Evolutionary conservation across 352 stramenopile genomes (phyloP).

Genomic region (Phytophthora kernoviae): DNA sequence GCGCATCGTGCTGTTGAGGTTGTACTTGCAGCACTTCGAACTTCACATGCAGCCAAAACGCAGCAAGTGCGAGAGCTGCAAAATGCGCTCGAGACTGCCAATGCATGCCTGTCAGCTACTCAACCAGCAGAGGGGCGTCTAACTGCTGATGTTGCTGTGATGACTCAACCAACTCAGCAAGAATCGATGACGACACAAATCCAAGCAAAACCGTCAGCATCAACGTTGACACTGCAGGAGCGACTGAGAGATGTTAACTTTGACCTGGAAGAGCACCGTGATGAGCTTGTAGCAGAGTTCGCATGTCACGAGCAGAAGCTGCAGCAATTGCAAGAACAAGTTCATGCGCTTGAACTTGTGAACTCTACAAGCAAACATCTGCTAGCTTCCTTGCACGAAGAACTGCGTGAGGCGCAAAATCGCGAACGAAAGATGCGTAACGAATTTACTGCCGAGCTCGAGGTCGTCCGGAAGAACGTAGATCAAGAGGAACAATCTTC

Average conservation of each 20-base stretch:
- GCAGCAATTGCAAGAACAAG: conserved; percentile 42
- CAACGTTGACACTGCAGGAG: conserved; percentile 8
- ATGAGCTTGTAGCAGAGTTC: conserved; percentile 47
- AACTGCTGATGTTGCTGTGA: neutral
- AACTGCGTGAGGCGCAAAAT: conserved; percentile 27
- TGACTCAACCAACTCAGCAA: neutral
- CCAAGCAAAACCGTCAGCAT: neutral
- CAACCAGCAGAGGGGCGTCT: neutral
- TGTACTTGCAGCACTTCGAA: conserved; percentile 24
- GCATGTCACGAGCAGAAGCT: conserved; percentile 48
- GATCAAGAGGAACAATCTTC: conserved; percentile 19
- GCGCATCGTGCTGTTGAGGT: conserved; percentile 32
- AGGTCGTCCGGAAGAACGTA: conserved; percentile 19
- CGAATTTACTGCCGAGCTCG: conserved; percentile 29
- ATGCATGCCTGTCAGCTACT: conserved; percentile 1
- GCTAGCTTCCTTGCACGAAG: conserved; percentile 36
- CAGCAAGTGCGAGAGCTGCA: conserved; percentile 38
- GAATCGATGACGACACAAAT: neutral
- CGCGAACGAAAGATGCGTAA: conserved; percentile 27
- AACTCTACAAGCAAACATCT: conserved; percentile 32
- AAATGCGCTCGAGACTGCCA: conserved; percentile 14
- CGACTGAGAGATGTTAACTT: conserved; percentile 15
- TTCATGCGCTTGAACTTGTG: conserved; percentile 34
- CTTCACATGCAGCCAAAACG: conserved; percentile 24
- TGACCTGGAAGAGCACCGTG: conserved; percentile 23